Evolutionary conservation across 441 rosid species (phyloP).

Genomic region (Jatropha podagrica): DNA sequence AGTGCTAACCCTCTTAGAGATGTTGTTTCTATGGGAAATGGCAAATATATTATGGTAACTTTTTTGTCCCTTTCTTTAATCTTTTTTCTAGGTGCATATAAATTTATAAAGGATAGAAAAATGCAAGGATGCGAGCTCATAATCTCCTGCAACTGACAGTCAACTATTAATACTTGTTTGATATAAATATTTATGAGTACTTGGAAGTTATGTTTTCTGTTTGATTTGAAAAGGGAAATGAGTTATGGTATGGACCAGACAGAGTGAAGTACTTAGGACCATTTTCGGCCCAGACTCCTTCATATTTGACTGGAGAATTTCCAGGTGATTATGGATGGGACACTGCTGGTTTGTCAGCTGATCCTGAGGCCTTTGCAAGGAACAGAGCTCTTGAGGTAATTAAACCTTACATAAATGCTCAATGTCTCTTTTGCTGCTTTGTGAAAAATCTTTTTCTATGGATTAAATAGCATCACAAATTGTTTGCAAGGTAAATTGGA

Average conservation of each 20-base stretch:
- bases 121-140: no score
- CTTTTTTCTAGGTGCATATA: neutral
- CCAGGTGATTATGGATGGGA: conserved; percentile 99
- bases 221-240: conserved; percentile 50
- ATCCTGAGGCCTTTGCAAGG: conserved; percentile 92
- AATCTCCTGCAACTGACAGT: no score
- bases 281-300: conserved; percentile 92
- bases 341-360: conserved; percentile 94
- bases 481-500: neutral
- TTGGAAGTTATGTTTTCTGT: neutral
- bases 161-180: no score
- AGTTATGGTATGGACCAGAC: conserved; percentile 95
- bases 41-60: conserved; percentile 70
- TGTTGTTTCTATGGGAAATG: conserved; percentile 60
- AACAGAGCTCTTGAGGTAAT: conserved; percentile 97
- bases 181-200: neutral
- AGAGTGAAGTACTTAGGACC: conserved; percentile 96
- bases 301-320: conserved; percentile 86
- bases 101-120: no score
- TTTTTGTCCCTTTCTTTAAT: neutral
- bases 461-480: neutral
- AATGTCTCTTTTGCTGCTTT: neutral
- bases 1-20: conserved; percentile 64
- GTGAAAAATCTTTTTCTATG: neutral
- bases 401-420: neutral